These are phyloP conservation scores for Vitis amurensis DNA, from an alignment of 164 flowering plant genomes.

Conservation along the genomic window DNA sequence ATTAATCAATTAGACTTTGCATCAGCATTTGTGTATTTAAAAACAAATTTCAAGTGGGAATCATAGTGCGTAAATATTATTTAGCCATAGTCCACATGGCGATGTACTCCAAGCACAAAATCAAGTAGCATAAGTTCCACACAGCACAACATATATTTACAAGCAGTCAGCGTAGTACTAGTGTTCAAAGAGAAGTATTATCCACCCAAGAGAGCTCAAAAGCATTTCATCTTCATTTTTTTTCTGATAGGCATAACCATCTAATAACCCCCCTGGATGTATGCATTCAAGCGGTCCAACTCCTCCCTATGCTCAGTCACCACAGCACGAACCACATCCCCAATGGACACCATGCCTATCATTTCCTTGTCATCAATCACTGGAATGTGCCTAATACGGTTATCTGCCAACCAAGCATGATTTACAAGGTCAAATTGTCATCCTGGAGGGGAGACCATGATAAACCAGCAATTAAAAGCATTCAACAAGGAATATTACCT, in stretches of 20 bases:
- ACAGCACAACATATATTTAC: too few relatives aligned
- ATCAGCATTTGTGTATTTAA: too few relatives aligned
- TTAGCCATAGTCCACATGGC: too few relatives aligned
- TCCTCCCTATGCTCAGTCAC: conserved; percentile 95
- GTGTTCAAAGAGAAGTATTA: too few relatives aligned
- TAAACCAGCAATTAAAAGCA: background rate
- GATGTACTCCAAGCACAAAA: too few relatives aligned
- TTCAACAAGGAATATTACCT: conserved; percentile 40
- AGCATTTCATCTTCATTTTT: too few relatives aligned
- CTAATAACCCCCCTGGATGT: conserved; percentile 92
- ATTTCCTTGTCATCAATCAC: conserved; percentile 66
- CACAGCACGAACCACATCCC: conserved; percentile 98
- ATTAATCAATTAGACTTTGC: too few relatives aligned
- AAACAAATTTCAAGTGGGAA: too few relatives aligned
- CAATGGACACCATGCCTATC: conserved; percentile 98
- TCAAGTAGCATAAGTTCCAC: too few relatives aligned
- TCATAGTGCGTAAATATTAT: too few relatives aligned
- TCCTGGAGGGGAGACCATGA: background rate
- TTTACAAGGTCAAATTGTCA: background rate
- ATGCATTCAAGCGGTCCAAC: conserved; percentile 88
- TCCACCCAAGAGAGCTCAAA: too few relatives aligned
- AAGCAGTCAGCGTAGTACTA: too few relatives aligned
- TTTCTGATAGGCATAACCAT: conserved; percentile 13
- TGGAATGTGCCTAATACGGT: conserved; percentile 98
- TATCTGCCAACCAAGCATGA: conserved; percentile 50